These are phyloP conservation scores for Phragmites australis DNA, from an alignment of 176 grass and related monocot genomes.

Conservation along the genomic window DNA sequence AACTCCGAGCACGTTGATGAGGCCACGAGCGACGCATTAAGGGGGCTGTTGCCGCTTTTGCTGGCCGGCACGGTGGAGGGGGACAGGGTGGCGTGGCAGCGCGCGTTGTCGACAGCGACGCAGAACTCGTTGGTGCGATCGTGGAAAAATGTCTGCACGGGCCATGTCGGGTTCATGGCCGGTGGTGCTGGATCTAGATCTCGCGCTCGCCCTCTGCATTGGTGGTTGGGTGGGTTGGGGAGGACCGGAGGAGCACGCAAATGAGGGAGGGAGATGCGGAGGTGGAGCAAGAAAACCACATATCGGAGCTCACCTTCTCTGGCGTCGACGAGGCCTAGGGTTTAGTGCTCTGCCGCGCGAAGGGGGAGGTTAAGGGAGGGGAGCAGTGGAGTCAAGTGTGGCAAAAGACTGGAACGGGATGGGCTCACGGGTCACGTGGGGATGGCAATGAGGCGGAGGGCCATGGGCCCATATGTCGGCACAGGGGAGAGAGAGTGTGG, in stretches of 20 bases:
- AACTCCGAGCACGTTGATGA: constrained; percentile 75
- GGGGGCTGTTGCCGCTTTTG: constrained; percentile 23
- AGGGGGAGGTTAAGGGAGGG: too few species aligned
- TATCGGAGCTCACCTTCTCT: too few species aligned
- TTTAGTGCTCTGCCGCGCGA: too few species aligned
- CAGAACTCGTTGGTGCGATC: constrained; percentile 88
- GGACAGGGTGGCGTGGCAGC: constrained; percentile 38
- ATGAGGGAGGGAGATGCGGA: not conserved
- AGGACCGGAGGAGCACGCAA: not conserved
- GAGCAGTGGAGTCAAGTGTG: too few species aligned
- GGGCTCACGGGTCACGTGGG: too few species aligned
- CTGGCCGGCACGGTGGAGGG: constrained; percentile 7
- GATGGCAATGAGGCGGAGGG: too few species aligned
- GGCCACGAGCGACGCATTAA: constrained; percentile 42
- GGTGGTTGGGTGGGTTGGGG: constrained; percentile 20
- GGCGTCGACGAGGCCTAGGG: too few species aligned
- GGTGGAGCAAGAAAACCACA: not conserved
- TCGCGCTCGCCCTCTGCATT: not conserved
- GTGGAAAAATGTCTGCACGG: constrained; percentile 69
- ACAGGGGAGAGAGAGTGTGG: too few species aligned
- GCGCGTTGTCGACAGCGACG: constrained; percentile 67
- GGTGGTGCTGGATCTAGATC: constrained; percentile 42
- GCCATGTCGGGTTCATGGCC: constrained; percentile 56
- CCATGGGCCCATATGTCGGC: too few species aligned
- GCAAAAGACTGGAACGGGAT: too few species aligned